phyloP scores from a whole-genome alignment of 192 early-diverging fungal genomes.

The Coemansia asiatica region DNA sequence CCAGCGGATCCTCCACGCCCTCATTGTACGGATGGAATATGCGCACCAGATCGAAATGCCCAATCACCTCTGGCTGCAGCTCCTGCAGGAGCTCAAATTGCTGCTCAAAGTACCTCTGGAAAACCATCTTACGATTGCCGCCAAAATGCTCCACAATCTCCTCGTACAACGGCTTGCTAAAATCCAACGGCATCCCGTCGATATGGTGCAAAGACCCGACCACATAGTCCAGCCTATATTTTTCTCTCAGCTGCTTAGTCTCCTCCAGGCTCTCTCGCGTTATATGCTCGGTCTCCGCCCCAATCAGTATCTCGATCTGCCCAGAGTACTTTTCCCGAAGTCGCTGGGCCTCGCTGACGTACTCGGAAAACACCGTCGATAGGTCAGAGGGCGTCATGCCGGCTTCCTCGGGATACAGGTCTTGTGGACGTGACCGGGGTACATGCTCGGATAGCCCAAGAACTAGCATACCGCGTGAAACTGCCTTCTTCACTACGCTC shows the following conservation, averaged over 20 bases:
- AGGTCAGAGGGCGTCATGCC: slow-evolving; percentile 68
- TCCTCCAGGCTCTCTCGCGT: slow-evolving; percentile 55
- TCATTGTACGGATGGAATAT: slow-evolving; percentile 68
- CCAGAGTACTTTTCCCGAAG: slow-evolving; percentile 65
- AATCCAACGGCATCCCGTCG: slow-evolving; percentile 79
- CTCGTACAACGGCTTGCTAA: slow-evolving; percentile 62
- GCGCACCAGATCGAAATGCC: slow-evolving; percentile 93
- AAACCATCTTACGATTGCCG: slow-evolving; percentile 58
- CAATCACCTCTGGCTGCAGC: slow-evolving; percentile 82
- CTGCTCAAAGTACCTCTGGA: slow-evolving; percentile 81
- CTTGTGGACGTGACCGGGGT: slow-evolving; percentile 69
- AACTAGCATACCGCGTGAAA: slow-evolving; percentile 65
- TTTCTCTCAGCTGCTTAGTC: slow-evolving; percentile 52
- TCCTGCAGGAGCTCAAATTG: slow-evolving; percentile 74
- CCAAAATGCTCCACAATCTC: slow-evolving; percentile 29
- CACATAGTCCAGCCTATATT: slow-evolving; percentile 72
- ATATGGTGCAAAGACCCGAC: slow-evolving; percentile 96
- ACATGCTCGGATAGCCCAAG: slow-evolving; percentile 93
- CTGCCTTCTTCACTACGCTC: slow-evolving; percentile 75
- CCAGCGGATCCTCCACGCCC: slow-evolving; percentile 42
- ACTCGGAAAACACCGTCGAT: slow-evolving; percentile 62
- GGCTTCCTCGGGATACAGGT: slow-evolving; percentile 94
- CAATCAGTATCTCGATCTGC: slow-evolving; percentile 72
- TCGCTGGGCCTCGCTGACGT: slow-evolving; percentile 68
- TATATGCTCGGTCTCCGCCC: slow-evolving; percentile 89